Evolutionary conservation across 768 basidiomycete genomes (phyloP).

Genomic region (Boletus rex-veris): DNA sequence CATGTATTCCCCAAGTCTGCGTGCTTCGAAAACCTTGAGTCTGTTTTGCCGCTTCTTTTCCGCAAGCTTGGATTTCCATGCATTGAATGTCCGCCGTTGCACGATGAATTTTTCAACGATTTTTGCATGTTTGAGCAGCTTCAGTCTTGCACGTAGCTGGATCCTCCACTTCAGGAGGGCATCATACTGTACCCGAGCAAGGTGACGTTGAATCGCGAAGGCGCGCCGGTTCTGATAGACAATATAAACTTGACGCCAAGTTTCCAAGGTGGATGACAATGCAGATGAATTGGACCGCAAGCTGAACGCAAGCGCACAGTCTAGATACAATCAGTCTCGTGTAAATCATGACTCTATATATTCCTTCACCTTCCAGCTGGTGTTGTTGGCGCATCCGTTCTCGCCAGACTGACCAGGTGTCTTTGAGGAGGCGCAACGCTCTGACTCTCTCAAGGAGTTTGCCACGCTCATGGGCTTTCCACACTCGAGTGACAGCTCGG

Average conservation of each 20-base stretch:
- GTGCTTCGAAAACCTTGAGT: constrained; percentile 41
- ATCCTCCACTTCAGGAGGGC: constrained; percentile 55
- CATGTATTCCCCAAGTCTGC: constrained; percentile 28
- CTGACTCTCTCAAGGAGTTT: constrained; percentile 53
- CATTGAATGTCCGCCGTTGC: constrained; percentile 44
- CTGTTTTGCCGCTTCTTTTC: constrained; percentile 43
- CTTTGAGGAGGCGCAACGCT: constrained; percentile 42
- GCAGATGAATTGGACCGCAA: constrained; percentile 41
- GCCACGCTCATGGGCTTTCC: constrained; percentile 68
- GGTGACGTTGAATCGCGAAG: constrained; percentile 43
- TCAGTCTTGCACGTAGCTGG: constrained; percentile 46
- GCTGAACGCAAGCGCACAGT: constrained; percentile 48
- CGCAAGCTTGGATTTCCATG: constrained; percentile 46
- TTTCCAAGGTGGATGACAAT: constrained; percentile 36
- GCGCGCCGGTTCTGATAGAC: constrained; percentile 45
- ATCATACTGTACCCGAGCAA: constrained; percentile 38
- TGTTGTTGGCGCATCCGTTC: constrained; percentile 38
- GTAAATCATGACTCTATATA: neutral
- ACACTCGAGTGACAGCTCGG: constrained; percentile 56
- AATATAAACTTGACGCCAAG: constrained; percentile 43
- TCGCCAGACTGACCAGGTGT: constrained; percentile 51
- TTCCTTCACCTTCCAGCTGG: constrained; percentile 44
- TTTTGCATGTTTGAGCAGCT: constrained; percentile 52
- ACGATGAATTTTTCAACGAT: constrained; percentile 51
- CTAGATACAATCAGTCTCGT: constrained; percentile 31